Base-by-base conservation (phyloP, 1,139 yeast genomes). In the Yamadazyma diddensiae region DNA sequence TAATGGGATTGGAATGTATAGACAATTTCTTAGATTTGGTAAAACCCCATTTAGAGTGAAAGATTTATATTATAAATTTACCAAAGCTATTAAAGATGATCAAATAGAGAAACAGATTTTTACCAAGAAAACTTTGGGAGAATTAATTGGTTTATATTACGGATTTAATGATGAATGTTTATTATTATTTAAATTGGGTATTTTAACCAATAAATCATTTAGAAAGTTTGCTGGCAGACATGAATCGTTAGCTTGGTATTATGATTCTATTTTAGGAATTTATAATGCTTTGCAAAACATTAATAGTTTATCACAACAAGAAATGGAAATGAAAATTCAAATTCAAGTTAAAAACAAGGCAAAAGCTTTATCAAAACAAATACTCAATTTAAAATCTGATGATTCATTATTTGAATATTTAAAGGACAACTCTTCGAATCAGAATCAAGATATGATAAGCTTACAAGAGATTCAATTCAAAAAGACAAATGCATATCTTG, bases 1-100 rank as follows among this genome's bases (percentile, higher is more conserved):
- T 8, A 55, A 55, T 13, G 78, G 77, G 17, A 57, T 82, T 29
- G 69, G 79, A 5, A 62, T 73, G 21, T 83, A 79, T 53, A 68
- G 94, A 53, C 88, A 81, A 49, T 69, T 79, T 38, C 59, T 82
- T 40, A 65, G 94, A 46, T 81, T 82, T 43, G 92, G 92, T 26
- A 77, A 79, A 34, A 70, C 85, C 10, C 88, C 88, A 2, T 79
- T 81, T 53, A 63, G 82, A 40, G 31, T 75, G 5, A 48, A 64
- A 33, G 54, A 52, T 21, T 41, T 69, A 10, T 26, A 47, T 19
- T 38, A 36, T 14, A 62, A 57, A 39, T 26, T 66, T n/a, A 17
- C 24, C 10, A 25, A 31, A 6, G 41, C 39, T 19, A 25, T 46
- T 15, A 18, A 26, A 2, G 30, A 28, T 16, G 44, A 42, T 14